phyloP scores from a whole-genome alignment of 257 asterid genomes.

The Verbena officinalis region DNA sequence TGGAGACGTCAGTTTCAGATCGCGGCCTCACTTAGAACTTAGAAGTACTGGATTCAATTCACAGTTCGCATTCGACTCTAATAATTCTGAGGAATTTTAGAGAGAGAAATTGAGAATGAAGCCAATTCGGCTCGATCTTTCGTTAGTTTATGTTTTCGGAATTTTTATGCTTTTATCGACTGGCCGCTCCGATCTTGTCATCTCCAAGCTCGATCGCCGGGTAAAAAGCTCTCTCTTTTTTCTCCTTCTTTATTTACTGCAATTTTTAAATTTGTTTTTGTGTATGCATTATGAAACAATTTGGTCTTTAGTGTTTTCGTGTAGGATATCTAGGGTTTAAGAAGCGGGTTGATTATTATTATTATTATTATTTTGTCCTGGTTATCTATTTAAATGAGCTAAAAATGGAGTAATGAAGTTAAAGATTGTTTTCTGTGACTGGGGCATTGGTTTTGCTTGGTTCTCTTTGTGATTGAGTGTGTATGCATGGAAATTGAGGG shows the following conservation, averaged over 20 bases:
- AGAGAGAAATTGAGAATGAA: conserved; percentile 37
- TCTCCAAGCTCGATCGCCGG: conserved; percentile 85
- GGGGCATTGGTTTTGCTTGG: background rate
- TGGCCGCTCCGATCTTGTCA: conserved; percentile 70
- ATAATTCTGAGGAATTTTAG: conserved; percentile 19
- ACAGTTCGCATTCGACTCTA: conserved; percentile 7
- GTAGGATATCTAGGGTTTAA: conserved; percentile 34
- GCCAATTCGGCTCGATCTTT: conserved; percentile 39
- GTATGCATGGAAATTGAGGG: conserved; percentile 6
- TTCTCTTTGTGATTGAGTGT: background rate
- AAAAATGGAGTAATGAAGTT: background rate
- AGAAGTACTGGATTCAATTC: conserved; percentile 14
- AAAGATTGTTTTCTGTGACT: background rate
- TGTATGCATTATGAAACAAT: background rate
- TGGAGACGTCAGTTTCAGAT: background rate
- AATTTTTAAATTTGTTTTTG: background rate
- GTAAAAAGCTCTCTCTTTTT: conserved; percentile 35
- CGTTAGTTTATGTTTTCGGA: conserved; percentile 30
- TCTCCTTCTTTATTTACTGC: background rate
- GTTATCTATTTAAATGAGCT: conserved; percentile 11
- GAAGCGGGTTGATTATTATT: conserved; percentile 15
- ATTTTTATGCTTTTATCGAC: conserved; percentile 39
- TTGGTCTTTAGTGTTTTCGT: background rate
- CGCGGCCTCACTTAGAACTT: conserved; percentile 13
- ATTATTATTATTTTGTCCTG: too few relatives aligned